phyloP scores from a whole-genome alignment of 768 basidiomycete genomes.

The Podaxis rugospora region DNA sequence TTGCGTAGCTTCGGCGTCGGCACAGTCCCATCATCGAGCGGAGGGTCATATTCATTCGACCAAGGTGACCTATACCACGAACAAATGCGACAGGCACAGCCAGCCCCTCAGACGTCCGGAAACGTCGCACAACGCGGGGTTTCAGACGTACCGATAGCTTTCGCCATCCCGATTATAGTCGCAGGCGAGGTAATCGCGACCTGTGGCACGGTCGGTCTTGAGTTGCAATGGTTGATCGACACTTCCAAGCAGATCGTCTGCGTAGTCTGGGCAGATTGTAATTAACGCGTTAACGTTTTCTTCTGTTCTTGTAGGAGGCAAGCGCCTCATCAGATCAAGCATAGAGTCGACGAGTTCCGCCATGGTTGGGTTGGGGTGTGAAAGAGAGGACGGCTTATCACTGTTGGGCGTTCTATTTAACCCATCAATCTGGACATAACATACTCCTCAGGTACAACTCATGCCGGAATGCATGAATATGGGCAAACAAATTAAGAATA shows the following conservation, averaged over 20 bases:
- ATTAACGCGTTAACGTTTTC: conserved; percentile 83
- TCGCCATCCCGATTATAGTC: conserved; percentile 94
- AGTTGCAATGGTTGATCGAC: conserved; percentile 93
- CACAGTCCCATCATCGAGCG: conserved; percentile 81
- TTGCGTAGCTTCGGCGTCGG: conserved; percentile 84
- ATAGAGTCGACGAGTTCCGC: conserved; percentile 83
- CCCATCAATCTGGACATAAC: neutral
- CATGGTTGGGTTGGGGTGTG: conserved; percentile 34
- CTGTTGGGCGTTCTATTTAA: conserved; percentile 5
- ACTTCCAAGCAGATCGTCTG: conserved; percentile 90
- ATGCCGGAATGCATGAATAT: no score
- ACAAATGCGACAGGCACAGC: neutral
- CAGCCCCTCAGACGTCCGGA: neutral
- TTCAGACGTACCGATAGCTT: conserved; percentile 66
- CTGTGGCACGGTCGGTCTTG: conserved; percentile 72
- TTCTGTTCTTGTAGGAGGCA: conserved; percentile 88
- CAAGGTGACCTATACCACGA: conserved; percentile 77
- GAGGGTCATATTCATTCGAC: conserved; percentile 96
- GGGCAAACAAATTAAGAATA: no score
- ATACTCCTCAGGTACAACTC: no score
- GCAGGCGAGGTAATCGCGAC: conserved; percentile 88
- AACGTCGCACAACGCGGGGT: neutral
- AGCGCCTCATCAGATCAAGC: conserved; percentile 92
- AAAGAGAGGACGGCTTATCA: neutral
- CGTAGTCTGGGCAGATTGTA: conserved; percentile 83